phyloP scores from a whole-genome alignment of 306 rosid genomes.

The Gastrolobium bilobum region DNA sequence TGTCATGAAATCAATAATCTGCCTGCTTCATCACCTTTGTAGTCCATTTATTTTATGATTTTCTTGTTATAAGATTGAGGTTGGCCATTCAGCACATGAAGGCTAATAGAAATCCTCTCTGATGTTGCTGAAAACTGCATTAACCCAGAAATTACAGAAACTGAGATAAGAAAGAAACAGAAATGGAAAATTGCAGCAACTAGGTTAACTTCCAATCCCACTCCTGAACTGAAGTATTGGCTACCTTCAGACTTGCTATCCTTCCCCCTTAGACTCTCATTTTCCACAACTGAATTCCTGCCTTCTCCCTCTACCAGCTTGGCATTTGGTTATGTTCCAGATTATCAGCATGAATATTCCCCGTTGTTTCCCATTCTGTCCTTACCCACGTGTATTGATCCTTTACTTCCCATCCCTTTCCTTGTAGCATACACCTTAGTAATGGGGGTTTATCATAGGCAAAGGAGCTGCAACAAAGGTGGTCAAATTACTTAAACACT shows the following conservation, averaged over 20 bases:
- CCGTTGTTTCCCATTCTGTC: too few species aligned
- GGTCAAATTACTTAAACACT: too few species aligned
- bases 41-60: neutral
- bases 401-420: too few species aligned
- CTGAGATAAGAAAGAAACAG: neutral
- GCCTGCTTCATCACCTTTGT: neutral
- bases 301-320: neutral
- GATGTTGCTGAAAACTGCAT: neutral
- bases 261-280: neutral
- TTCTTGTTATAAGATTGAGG: neutral
- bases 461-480: too few species aligned
- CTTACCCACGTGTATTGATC: too few species aligned
- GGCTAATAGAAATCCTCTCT: neutral
- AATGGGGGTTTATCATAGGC: too few species aligned
- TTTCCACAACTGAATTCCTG: neutral
- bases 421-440: too few species aligned
- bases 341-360: too few species aligned
- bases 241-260: neutral
- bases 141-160: neutral
- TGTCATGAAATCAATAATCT: slow-evolving; percentile 1
- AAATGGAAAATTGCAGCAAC: neutral
- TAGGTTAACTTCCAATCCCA: neutral
- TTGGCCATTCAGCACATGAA: neutral
- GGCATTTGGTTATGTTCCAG: neutral
- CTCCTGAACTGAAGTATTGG: neutral